These are phyloP conservation scores for Lactarius akahatsu DNA, from an alignment of 768 basidiomycete species.

Conservation along the genomic window DNA sequence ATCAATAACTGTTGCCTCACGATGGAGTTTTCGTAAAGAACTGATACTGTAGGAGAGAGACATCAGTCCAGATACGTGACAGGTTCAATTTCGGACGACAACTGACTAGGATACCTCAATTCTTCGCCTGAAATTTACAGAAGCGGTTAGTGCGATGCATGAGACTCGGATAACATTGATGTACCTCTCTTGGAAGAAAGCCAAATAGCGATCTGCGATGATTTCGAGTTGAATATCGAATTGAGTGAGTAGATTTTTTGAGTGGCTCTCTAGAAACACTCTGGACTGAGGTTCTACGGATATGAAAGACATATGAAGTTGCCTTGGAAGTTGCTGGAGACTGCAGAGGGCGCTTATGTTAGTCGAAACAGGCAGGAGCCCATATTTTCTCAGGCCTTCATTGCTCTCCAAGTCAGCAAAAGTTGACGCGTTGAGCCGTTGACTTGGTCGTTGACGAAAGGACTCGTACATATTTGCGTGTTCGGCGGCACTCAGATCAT, in stretches of 20 bases:
- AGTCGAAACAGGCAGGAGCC: background rate
- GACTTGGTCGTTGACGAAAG: background rate
- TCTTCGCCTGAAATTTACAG: background rate
- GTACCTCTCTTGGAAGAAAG: constrained; percentile 1
- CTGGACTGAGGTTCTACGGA: background rate
- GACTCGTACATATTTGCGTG: too few relatives aligned
- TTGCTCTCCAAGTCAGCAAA: background rate
- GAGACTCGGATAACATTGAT: background rate
- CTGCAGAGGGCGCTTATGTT: background rate
- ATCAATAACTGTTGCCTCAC: background rate
- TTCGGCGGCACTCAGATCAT: too few relatives aligned
- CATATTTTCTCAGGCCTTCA: background rate
- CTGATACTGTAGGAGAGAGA: background rate
- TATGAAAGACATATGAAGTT: background rate
- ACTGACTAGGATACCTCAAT: background rate
- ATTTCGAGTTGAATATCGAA: constrained; percentile 1
- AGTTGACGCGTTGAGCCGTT: background rate
- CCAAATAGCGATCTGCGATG: background rate
- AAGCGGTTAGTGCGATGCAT: background rate
- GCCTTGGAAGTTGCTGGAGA: background rate
- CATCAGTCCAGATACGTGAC: background rate
- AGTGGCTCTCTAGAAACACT: background rate
- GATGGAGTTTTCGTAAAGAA: background rate
- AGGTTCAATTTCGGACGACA: background rate
- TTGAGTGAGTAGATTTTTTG: background rate